Evolutionary conservation across 352 stramenopile species (phyloP).

Genomic region (Pythium sukuiense): DNA sequence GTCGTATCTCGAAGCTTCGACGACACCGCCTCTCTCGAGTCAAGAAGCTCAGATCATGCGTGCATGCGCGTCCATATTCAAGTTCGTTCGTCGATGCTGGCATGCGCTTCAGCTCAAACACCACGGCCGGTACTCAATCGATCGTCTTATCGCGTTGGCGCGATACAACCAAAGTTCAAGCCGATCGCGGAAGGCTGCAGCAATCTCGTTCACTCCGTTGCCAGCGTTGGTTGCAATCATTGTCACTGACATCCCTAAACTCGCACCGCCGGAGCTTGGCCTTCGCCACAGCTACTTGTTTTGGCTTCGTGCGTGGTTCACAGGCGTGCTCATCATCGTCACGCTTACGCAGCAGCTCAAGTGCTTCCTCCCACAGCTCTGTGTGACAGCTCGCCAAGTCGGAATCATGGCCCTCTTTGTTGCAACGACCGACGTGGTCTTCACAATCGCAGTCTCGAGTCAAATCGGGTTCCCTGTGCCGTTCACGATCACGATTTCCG

Average conservation of each 20-base stretch:
- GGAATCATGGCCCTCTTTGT: background rate
- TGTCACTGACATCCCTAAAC: background rate
- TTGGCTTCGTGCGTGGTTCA: slow-evolving; percentile 4
- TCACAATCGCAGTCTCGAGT: background rate
- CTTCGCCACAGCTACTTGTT: background rate
- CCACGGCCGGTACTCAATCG: background rate
- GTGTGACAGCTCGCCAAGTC: background rate
- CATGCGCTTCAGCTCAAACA: background rate
- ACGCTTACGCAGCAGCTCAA: background rate
- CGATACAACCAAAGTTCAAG: background rate
- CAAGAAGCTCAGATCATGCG: background rate
- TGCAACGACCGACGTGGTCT: background rate
- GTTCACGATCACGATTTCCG: slow-evolving; percentile 1
- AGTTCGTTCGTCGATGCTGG: background rate
- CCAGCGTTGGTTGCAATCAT: background rate
- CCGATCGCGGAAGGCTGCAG: background rate
- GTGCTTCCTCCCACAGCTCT: background rate
- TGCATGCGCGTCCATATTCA: background rate
- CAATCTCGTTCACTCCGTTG: background rate
- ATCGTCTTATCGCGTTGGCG: background rate
- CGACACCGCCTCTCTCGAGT: too few relatives aligned
- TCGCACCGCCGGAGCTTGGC: background rate
- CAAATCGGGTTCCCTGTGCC: slow-evolving; percentile 5
- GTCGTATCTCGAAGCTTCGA: too few relatives aligned
- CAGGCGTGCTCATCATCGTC: background rate